Conservation (phyloP, 78 protist species). For the Tieghemostelium lacteum region DNA sequence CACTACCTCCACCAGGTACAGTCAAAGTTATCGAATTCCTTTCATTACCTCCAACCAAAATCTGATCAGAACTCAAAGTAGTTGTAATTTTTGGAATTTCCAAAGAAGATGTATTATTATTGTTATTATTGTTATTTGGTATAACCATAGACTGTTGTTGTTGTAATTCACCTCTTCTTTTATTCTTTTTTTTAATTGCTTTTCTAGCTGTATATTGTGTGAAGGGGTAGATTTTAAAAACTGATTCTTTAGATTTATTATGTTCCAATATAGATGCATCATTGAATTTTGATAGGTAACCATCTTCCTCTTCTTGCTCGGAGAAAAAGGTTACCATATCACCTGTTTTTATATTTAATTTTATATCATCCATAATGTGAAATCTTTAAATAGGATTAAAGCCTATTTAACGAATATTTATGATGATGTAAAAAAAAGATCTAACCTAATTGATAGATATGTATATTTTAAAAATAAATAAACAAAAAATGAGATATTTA, state of each 20-base stretch:
- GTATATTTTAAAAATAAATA: too few species aligned
- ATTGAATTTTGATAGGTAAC: slow-evolving; percentile 34
- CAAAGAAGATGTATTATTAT: neutral
- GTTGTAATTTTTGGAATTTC: too few species aligned
- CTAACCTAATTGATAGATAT: too few species aligned
- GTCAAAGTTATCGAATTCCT: too few species aligned
- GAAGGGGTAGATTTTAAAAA: slow-evolving; percentile 65
- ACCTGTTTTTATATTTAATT: slow-evolving; percentile 46
- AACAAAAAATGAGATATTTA: too few species aligned
- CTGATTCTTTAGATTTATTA: slow-evolving; percentile 63
- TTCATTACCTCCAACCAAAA: too few species aligned
- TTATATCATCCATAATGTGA: slow-evolving; percentile 22
- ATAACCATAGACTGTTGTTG: slow-evolving; percentile 13
- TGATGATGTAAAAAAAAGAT: too few species aligned
- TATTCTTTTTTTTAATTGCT: slow-evolving; percentile 60
- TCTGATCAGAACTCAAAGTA: too few species aligned
- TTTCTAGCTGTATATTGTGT: slow-evolving; percentile 77
- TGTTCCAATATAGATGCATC: slow-evolving; percentile 28
- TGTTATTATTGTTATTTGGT: neutral
- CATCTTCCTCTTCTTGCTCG: slow-evolving; percentile 78
- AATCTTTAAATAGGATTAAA: too few species aligned
- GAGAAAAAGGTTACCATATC: slow-evolving; percentile 70
- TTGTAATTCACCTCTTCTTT: slow-evolving; percentile 5
- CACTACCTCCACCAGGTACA: neutral
- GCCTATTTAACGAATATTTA: too few species aligned